Conservation (phyloP, 768 basidiomycete species). For the Fistulinella prunicolor region DNA sequence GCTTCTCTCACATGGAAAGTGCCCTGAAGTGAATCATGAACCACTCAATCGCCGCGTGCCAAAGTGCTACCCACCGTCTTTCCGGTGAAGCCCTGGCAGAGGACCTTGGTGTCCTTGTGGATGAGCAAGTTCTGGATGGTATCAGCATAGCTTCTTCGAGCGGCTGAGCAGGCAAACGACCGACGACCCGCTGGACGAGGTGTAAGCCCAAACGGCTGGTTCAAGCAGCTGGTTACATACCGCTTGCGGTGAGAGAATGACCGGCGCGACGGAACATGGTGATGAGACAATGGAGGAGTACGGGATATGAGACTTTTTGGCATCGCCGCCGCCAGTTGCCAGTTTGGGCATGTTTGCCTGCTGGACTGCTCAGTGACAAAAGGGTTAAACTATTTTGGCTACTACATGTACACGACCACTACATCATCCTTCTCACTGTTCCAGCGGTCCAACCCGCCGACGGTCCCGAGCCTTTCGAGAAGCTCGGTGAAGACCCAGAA, state of each 20-base stretch:
- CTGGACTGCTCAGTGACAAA: background rate
- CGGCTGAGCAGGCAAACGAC: conserved; percentile 75
- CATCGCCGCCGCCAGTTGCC: conserved; percentile 17
- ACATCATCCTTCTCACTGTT: conserved; percentile 24
- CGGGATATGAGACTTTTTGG: conserved; percentile 11
- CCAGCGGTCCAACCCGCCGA: conserved; percentile 35
- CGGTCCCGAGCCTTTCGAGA: conserved; percentile 74
- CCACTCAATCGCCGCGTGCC: background rate
- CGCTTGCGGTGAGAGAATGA: conserved; percentile 49
- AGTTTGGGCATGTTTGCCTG: conserved; percentile 27
- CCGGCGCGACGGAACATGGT: conserved; percentile 59
- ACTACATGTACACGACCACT: conserved; percentile 13
- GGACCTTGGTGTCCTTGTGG: conserved; percentile 91
- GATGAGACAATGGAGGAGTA: conserved; percentile 10
- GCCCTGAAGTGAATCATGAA: conserved; percentile 48
- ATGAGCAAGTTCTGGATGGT: conserved; percentile 91
- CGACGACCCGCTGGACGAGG: conserved; percentile 57
- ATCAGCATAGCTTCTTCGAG: conserved; percentile 78
- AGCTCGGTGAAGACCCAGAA: conserved; percentile 66
- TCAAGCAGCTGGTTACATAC: conserved; percentile 35
- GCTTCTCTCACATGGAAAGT: conserved; percentile 97
- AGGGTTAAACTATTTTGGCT: conserved; percentile 17
- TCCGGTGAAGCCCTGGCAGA: conserved; percentile 91
- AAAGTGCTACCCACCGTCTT: conserved; percentile 68
- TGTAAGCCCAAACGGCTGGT: background rate